Conservation (phyloP, 2,329 filamentous ascomycete species). For the Cercospora sp. region DNA sequence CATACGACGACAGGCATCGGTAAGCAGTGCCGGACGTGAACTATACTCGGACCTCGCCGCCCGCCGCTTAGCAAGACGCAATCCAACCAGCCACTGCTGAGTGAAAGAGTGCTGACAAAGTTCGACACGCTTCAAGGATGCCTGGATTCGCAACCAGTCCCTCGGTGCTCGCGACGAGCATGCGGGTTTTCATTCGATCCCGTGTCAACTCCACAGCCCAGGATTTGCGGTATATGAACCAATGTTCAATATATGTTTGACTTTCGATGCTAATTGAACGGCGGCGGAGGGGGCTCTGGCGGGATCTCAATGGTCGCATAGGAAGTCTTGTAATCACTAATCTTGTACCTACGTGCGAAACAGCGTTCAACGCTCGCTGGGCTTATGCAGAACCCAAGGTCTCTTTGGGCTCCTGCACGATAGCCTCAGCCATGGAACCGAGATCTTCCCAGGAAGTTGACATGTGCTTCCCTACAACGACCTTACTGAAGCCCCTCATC, state of each 20-base stretch:
- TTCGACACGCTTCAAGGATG: background rate
- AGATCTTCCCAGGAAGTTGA: slow-evolving; percentile 1
- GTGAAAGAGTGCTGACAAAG: background rate
- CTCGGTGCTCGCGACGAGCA: background rate
- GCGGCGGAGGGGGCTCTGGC: background rate
- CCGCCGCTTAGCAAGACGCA: background rate
- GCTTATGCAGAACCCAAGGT: background rate
- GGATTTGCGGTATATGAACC: background rate
- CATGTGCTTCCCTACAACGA: background rate
- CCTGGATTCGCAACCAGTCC: background rate
- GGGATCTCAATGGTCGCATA: background rate
- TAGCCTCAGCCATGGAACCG: background rate
- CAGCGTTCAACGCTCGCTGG: background rate
- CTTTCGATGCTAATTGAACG: background rate
- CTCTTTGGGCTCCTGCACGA: background rate
- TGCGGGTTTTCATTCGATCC: background rate
- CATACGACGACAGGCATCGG: background rate
- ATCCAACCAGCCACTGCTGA: background rate
- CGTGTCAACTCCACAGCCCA: background rate
- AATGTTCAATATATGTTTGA: background rate
- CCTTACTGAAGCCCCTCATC: background rate
- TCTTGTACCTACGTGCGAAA: background rate
- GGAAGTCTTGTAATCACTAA: background rate
- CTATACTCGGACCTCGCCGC: background rate
- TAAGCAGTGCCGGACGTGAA: background rate